Evolutionary conservation across 2,329 filamentous ascomycete species (phyloP).

Genomic region (Sporothrix pseudoabietina): DNA sequence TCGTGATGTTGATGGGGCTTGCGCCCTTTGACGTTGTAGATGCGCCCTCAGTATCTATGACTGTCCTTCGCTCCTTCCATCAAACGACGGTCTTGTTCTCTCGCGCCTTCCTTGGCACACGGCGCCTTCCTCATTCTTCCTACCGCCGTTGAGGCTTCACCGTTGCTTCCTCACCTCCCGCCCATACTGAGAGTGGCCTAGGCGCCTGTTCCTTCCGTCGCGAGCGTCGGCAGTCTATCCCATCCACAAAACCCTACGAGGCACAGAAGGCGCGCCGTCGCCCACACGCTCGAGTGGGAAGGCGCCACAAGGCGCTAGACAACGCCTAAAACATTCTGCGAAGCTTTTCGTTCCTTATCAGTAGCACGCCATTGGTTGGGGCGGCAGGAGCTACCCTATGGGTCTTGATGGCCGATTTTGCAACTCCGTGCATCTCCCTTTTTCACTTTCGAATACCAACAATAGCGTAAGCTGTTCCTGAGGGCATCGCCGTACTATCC

Average conservation of each 20-base stretch:
- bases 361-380: constrained; percentile 2
- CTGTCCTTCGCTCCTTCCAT: neutral
- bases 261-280: neutral
- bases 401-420: neutral
- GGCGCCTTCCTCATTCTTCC: neutral
- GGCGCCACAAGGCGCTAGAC: neutral
- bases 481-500: neutral
- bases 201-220: neutral
- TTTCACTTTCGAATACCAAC: neutral
- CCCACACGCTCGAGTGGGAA: too few relatives aligned
- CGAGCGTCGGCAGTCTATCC: neutral
- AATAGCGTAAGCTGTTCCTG: too few relatives aligned
- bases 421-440: constrained; percentile 1
- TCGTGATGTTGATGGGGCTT: neutral
- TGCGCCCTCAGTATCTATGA: neutral
- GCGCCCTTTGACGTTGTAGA: neutral
- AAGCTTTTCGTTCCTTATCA: constrained; percentile 4
- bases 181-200: neutral
- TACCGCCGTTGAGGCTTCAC: neutral
- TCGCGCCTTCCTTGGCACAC: neutral
- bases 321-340: neutral
- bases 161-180: neutral
- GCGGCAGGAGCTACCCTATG: neutral
- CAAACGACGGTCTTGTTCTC: neutral
- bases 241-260: constrained; percentile 5